A percentile compares a stretch with the other conserved stretches of the same genome.
Evolutionary conservation across 2,329 filamentous ascomycete genomes (phyloP).

Genomic region (Colletotrichum liriopes): DNA sequence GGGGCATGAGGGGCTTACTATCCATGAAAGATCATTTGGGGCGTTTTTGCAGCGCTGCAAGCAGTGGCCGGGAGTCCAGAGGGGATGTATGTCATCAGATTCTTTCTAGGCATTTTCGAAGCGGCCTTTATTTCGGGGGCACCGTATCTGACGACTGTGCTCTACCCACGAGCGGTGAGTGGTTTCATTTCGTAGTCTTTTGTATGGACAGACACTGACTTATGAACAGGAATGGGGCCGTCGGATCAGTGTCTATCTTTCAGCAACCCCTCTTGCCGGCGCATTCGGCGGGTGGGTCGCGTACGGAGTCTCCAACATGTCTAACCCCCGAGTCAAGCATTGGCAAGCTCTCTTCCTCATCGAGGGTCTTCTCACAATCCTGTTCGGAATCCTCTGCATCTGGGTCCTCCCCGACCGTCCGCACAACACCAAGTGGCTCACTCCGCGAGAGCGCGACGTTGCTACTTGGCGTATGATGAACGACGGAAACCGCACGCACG

Average conservation of each 20-base stretch:
- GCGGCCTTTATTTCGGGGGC: conserved; percentile 66
- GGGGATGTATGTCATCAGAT: conserved; percentile 54
- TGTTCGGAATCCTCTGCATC: conserved; percentile 47
- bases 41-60: conserved; percentile 27
- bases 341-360: conserved; percentile 53
- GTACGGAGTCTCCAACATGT: conserved; percentile 55
- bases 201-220: background rate
- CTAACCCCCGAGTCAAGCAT: conserved; percentile 48
- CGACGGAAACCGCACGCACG: conserved; percentile 43
- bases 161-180: conserved; percentile 62
- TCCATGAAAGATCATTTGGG: conserved; percentile 19
- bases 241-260: conserved; percentile 70
- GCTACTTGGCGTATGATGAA: conserved; percentile 44
- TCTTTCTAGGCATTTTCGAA: conserved; percentile 64
- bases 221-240: conserved; percentile 55
- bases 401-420: conserved; percentile 45
- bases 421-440: conserved; percentile 44
- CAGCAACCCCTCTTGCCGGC: conserved; percentile 67
- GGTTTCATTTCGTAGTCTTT: fast-evolving
- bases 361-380: conserved; percentile 53
- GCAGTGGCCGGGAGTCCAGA: conserved; percentile 25
- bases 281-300: conserved; percentile 57
- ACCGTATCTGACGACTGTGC: conserved; percentile 66
- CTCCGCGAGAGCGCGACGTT: conserved; percentile 43
- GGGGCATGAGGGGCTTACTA: background rate